A percentile compares a stretch with the other conserved stretches of the same genome.
These are phyloP conservation scores for Kluyveromyces lactis DNA, from an alignment of 805 yeast genomes.

Conservation along the genomic window DNA sequence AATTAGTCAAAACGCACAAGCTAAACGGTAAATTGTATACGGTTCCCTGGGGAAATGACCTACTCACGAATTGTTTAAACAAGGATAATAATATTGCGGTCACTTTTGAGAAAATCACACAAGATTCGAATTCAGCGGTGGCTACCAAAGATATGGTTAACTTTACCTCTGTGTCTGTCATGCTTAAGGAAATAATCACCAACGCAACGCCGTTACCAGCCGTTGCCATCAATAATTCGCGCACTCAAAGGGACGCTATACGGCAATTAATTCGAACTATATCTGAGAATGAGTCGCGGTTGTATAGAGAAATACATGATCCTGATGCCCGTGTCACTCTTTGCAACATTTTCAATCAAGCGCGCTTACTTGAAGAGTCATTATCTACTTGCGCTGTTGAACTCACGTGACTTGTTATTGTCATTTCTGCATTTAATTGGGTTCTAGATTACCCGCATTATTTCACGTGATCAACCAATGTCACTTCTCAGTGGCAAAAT, in stretches of 20 bases:
- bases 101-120: no score
- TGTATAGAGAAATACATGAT: constrained; percentile 13
- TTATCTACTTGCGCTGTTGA: not conserved
- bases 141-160: no score
- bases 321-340: constrained; percentile 10
- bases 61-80: not conserved
- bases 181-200: not conserved
- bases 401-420: no score
- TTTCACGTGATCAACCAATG: no score
- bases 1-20: not conserved
- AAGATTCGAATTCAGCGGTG: no score
- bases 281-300: constrained; percentile 12
- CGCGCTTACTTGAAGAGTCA: not conserved
- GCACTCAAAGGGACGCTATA: not conserved
- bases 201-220: not conserved
- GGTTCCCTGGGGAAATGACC: constrained; percentile 2
- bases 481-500: no score
- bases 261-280: not conserved
- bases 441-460: no score
- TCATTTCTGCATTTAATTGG: no score
- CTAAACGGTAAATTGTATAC: constrained; percentile 1
- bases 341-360: constrained; percentile 11
- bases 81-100: not conserved
- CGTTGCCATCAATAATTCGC: not conserved
- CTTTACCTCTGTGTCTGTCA: not conserved